phyloP scores from a whole-genome alignment of 2,329 filamentous ascomycete species.

The Fusarium pseudograminearum region DNA sequence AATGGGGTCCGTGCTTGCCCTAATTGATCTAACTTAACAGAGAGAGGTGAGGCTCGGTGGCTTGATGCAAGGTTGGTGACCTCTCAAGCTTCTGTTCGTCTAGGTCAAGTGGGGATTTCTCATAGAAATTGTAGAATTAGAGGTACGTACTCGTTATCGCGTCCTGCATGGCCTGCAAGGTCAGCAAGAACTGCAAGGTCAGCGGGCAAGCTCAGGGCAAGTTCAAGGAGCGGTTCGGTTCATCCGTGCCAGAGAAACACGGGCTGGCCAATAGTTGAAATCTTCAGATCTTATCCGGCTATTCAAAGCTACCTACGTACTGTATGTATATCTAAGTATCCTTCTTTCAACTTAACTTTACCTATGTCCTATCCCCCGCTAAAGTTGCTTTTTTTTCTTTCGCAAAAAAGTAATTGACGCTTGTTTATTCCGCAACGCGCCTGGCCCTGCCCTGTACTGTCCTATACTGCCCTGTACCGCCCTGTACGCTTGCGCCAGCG shows the following conservation, averaged over 20 bases:
- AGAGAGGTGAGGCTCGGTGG: constrained; percentile 38
- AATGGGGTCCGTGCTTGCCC: constrained; percentile 41
- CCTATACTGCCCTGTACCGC: neutral
- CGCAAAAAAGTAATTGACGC: constrained; percentile 7
- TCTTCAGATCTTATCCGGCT: constrained; percentile 27
- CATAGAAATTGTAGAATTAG: constrained; percentile 7
- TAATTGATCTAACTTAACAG: constrained; percentile 32
- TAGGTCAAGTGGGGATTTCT: constrained; percentile 25
- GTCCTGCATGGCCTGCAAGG: constrained; percentile 12
- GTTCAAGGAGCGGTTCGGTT: constrained; percentile 12
- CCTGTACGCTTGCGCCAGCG: constrained; percentile 27
- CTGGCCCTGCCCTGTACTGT: constrained; percentile 21
- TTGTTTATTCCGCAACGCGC: constrained; percentile 14
- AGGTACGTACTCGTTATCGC: constrained; percentile 40
- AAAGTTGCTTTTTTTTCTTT: neutral
- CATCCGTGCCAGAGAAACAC: constrained; percentile 22
- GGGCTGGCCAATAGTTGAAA: constrained; percentile 13
- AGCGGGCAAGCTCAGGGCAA: constrained; percentile 8
- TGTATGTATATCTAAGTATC: constrained; percentile 11
- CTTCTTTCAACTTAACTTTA: constrained; percentile 15
- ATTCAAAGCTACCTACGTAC: constrained; percentile 28
- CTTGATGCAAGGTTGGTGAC: constrained; percentile 26
- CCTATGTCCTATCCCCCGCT: constrained; percentile 24
- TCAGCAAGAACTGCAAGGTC: neutral
- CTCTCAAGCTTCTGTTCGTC: constrained; percentile 5